Evolutionary conservation across 73 alveolate genomes (phyloP).

Genomic region (Effrenium voratum): DNA sequence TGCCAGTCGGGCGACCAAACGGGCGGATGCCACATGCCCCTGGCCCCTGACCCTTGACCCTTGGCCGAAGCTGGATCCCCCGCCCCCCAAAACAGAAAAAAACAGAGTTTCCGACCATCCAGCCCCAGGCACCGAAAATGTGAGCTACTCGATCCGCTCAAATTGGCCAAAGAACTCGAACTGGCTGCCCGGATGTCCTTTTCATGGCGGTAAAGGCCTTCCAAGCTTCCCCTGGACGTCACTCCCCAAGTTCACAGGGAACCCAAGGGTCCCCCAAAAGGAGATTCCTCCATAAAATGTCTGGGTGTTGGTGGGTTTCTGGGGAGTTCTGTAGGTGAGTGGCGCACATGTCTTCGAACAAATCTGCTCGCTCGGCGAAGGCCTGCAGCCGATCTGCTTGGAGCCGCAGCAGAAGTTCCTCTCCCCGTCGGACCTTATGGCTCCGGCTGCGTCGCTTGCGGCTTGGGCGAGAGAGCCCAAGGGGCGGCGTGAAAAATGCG

Average conservation of each 20-base stretch:
- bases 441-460: background rate
- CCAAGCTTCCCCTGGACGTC: too few species aligned
- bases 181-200: too few species aligned
- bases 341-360: background rate
- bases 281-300: too few species aligned
- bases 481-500: background rate
- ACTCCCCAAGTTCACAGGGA: too few species aligned
- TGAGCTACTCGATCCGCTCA: too few species aligned
- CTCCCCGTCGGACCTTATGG: constrained; percentile 30
- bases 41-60: too few species aligned
- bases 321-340: background rate
- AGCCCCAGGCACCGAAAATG: too few species aligned
- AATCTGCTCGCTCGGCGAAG: background rate
- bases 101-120: background rate
- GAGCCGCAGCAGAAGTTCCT: constrained; percentile 1
- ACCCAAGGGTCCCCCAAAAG: too few species aligned
- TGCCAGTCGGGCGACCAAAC: too few species aligned
- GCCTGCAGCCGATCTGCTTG: background rate
- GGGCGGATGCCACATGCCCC: too few species aligned
- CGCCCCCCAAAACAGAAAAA: background rate
- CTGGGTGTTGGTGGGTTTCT: background rate
- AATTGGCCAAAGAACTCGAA: too few species aligned
- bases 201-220: too few species aligned
- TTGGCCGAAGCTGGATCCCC: background rate
- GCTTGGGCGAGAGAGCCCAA: background rate